A percentile compares a stretch with the other conserved stretches of the same genome.
phyloP scores from a whole-genome alignment of 768 basidiomycete species.

The Lactifluus pinguis region DNA sequence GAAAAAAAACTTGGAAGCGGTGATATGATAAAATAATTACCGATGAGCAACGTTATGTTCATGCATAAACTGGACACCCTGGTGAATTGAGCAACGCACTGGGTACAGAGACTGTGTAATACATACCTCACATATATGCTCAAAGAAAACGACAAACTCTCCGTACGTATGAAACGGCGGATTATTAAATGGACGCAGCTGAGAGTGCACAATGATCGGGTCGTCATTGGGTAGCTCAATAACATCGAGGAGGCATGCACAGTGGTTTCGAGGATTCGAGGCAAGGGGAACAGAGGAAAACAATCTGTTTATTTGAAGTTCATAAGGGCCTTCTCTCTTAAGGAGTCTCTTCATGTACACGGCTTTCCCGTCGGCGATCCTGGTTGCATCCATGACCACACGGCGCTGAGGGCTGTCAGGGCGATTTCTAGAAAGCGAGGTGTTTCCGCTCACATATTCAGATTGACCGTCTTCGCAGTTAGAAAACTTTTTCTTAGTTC shows the following conservation, averaged over 20 bases:
- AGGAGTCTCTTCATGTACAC: conserved; percentile 12
- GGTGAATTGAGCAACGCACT: neutral
- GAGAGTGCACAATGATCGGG: conserved; percentile 28
- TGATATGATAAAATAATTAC: neutral
- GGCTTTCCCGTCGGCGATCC: conserved; percentile 3
- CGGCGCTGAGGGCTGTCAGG: neutral
- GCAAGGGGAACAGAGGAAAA: conserved; percentile 16
- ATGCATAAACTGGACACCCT: conserved; percentile 15
- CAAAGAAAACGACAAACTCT: conserved; percentile 28
- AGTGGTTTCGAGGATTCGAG: conserved; percentile 24
- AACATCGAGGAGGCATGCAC: conserved; percentile 22
- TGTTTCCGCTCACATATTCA: neutral
- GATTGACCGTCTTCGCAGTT: conserved; percentile 9
- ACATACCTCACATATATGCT: conserved; percentile 31
- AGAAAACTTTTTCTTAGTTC: neutral
- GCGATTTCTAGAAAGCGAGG: neutral
- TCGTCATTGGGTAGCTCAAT: conserved; percentile 17
- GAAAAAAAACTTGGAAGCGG: neutral
- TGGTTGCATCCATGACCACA: conserved; percentile 10
- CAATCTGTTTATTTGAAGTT: conserved; percentile 3
- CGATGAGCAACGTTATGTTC: conserved; percentile 13
- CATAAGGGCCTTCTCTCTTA: neutral
- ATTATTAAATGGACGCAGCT: conserved; percentile 22
- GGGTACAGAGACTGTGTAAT: neutral
- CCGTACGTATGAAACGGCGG: conserved; percentile 29